Evolutionary conservation across 768 basidiomycete species (phyloP), one percentile per base, ranked within the genome.

Genomic region (Russula sp.): DNA sequence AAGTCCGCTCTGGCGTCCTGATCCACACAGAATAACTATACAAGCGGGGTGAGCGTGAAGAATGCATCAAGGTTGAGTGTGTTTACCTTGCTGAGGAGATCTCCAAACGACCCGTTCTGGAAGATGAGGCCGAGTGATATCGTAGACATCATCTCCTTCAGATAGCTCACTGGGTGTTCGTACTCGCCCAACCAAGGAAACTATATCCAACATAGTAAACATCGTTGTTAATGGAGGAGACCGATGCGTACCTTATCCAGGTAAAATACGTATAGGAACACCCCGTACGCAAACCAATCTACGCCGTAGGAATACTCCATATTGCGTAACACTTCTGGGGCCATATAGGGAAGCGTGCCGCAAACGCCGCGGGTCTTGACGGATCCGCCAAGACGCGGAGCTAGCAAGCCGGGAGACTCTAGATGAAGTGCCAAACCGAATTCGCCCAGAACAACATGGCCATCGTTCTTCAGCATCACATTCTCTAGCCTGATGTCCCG

Each of bases 401-500:
- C 43, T 3, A 22, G 32, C 8, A 29, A 41, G 22, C 9, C 8
- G 32, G 43, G 39, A 35, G 22, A 8, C 7, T 61, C 56, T 43
- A 69, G 56, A 20, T 60, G 55, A 18, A 47, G 34, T 3, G 67
- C 61, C 34, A 71, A 64, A 20, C 94, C 94, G 71, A 98, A 90
- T 73, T 98, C 94, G 2, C 93, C 92, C 9, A 98, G 81, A 73
- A 95, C 95, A 68, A 98, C 84, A 56, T 88, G 83, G 70, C 93
- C 90, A 36, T 85, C 82, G 69, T 93, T 90, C 71, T 96, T 93
- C 57, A 98, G 73, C 41, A 97, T 75, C 1, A 96, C 89, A 69
- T 98, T 98, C 77, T 98, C 94, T 60, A 98, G 78, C 76, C 98
- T 99, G 68, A 99, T 79, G 73, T 99, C 97, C 20, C 97, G 84